Percentiles rank a stretch among this genome's conserved stretches.
These are phyloP conservation scores for Rhazya stricta DNA, from an alignment of 257 asterid species.

Conservation along the genomic window DNA sequence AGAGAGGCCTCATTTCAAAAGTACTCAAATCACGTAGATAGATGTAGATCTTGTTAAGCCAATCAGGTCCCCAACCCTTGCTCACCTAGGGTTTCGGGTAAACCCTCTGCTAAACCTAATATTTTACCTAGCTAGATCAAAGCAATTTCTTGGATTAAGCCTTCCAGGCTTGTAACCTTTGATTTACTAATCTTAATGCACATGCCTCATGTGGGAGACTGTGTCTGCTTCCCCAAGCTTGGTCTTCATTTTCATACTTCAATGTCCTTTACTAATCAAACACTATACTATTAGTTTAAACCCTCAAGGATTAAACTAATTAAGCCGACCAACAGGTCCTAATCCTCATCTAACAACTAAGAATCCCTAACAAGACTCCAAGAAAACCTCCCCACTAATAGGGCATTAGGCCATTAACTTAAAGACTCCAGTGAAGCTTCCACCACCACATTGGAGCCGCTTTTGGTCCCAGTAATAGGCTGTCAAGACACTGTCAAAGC, in stretches of 20 bases:
- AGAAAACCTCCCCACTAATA: slow-evolving; percentile 1
- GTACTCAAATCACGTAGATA: slow-evolving; percentile 18
- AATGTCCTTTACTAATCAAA: slow-evolving; percentile 15
- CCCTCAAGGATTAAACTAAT: slow-evolving; percentile 19
- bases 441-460: slow-evolving; percentile 3
- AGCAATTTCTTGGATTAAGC: slow-evolving; percentile 62
- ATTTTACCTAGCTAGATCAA: slow-evolving; percentile 29
- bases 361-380: not conserved
- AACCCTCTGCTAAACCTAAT: not conserved
- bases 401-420: not conserved
- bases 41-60: slow-evolving; percentile 23
- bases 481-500: slow-evolving; percentile 15
- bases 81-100: slow-evolving; percentile 7
- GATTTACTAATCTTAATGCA: slow-evolving; percentile 59
- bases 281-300: slow-evolving; percentile 10
- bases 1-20: slow-evolving; percentile 9
- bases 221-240: slow-evolving; percentile 25
- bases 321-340: slow-evolving; percentile 5
- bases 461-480: slow-evolving; percentile 12
- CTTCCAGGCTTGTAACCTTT: slow-evolving; percentile 27
- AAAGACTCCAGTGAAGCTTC: slow-evolving; percentile 17
- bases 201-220: slow-evolving; percentile 83
- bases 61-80: slow-evolving; percentile 1
- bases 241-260: slow-evolving; percentile 24
- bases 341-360: slow-evolving; percentile 3